Evolutionary conservation across 768 basidiomycete species (phyloP), one percentile per base, ranked within the genome.

Genomic region (Suillus paluster): DNA sequence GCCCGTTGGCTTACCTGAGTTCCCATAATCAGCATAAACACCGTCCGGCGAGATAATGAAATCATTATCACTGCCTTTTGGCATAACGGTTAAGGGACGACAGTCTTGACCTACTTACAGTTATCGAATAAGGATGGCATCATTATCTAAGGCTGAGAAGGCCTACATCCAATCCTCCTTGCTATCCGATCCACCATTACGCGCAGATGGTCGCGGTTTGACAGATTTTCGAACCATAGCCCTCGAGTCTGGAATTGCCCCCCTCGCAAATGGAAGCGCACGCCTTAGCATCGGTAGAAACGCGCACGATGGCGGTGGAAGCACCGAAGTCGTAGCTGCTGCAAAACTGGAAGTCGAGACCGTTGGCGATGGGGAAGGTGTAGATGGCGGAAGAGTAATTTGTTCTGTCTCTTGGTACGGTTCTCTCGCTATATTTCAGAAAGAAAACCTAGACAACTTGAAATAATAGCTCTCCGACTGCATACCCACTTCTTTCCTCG

Each of bases 221-320:
- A 73, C 80, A 39, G 88, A 91, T 64, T 95, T 84, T 67, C 82
- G 94, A 33, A 75, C 83, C 0, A 81, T 95, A 23, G 78, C 85
- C 9, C 84, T 96, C 33, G 88, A 92, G 75, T 92, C 91, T 0
- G 91, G 90, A 23, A 83, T 91, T 2, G 86, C 87, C 17, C 91
- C 92, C 6, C 82, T 93, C 6, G 90, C 94, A 21, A 94, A 95
- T 63, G 94, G 94, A 7, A 94, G 92, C 64, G 92, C 92, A 6
- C 83, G 84, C 25, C 77, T 94, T 9, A 85, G 79, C 65, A 83
- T 95, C n/a, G 94, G 92, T 1, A 79, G 80, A 64, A 79, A 77
- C 62, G 76, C 81, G 27, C 78, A 79, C 49, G 81, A 83, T 7
- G 86, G 85, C 2, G 86, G 86, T 0, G 93, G 92, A 0, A 87